Evolutionary conservation across 2,329 filamentous ascomycete species (phyloP), one percentile per base, ranked within the genome.

Genomic region (Talaromyces sp.): DNA sequence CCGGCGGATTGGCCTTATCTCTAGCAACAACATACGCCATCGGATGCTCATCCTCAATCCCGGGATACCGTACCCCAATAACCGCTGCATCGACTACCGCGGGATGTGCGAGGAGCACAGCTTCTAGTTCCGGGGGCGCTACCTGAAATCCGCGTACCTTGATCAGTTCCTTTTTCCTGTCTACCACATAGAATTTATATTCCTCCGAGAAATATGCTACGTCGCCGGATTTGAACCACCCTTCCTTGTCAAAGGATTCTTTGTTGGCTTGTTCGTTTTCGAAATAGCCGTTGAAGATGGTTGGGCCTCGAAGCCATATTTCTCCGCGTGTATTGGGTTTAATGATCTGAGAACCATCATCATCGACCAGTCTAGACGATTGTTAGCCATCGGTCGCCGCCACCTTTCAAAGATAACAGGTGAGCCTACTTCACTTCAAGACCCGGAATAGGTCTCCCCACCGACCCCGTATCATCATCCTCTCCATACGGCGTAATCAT

Each of bases 271-370:
- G 72, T 0, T 77, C 68, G 53, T 86, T 84, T 53, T 84, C 79
- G 68, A 81, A 82, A 70, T 87, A 87, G 0, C 84, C 84, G 3
- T 76, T 79, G 5, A 84, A 82, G 1, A 87, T 76, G 1, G 80
- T 82, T 0, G 84, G 84, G 0, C 85, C 84, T 7, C 84, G 77
- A 3, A 85, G 77, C 69, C 83, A 85, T 4, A 87, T 69, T 72
- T 87, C 85, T 3, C 85, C 85, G 5, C 77, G 74, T 0, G 79
- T 76, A 29, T 78, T 77, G 58, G 79, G 83, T 2, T 72, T 80
- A 0, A 82, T 81, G 45, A 88, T 83, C 63, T 87, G 84, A 0
- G 77, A 59, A 13, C 49, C 49, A 31, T 53, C 27, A 17, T 53
- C 49, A 53, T n/a, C 49, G 7, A 53, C 25, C 1, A 53, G 49